Evolutionary conservation across 306 rosid species (phyloP).

Genomic region (Trifolium pratense): DNA sequence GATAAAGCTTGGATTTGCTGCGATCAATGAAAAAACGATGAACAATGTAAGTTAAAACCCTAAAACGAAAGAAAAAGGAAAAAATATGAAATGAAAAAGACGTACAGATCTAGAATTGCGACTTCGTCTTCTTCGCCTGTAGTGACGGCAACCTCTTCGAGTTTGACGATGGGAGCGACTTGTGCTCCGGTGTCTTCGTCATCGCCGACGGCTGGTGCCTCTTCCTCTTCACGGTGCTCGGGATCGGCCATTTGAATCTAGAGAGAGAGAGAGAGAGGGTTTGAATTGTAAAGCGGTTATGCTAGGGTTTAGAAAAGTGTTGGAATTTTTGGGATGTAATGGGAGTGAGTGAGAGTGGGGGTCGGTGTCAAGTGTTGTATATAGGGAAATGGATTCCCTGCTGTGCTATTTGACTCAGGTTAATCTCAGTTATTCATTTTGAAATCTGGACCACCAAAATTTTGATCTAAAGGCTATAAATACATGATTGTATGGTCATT

Average conservation of each 20-base stretch:
- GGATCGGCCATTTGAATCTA: conserved; percentile 67
- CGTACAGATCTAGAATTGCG: conserved; percentile 82
- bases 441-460: too few relatives aligned
- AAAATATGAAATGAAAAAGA: not conserved
- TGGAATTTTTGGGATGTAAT: not conserved
- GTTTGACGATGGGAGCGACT: conserved; percentile 92
- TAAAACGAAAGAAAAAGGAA: not conserved
- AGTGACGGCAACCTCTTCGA: conserved; percentile 83
- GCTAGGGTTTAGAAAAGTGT: conserved; percentile 44
- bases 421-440: too few relatives aligned
- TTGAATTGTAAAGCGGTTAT: not conserved
- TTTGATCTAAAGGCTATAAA: too few relatives aligned
- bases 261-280: conserved; percentile 20
- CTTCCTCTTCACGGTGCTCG: conserved; percentile 86
- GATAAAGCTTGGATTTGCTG: conserved; percentile 91
- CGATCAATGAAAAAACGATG: conserved; percentile 18
- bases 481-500: too few relatives aligned
- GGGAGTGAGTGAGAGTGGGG: not conserved
- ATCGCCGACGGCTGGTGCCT: conserved; percentile 71
- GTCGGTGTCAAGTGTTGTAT: not conserved
- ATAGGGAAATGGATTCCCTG: not conserved
- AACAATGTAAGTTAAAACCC: conserved; percentile 1
- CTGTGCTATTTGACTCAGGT: too few relatives aligned
- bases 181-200: conserved; percentile 99
- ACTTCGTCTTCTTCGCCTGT: conserved; percentile 97